Evolutionary conservation across 2,329 filamentous ascomycete genomes (phyloP), one percentile per base, ranked within the genome.

Genomic region (Botrytis elliptica): DNA sequence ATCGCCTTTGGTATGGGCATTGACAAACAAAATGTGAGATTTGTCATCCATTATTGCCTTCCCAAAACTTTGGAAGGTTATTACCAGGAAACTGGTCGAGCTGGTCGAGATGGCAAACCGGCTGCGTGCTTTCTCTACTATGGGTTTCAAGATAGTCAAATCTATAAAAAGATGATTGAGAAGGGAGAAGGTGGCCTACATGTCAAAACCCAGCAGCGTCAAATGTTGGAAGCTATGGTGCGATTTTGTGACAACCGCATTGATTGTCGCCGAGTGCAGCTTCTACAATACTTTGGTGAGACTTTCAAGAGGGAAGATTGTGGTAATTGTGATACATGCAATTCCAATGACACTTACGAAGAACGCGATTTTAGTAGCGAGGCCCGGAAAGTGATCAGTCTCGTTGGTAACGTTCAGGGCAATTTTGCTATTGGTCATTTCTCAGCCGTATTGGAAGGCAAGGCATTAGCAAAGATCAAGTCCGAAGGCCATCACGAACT

Each of bases 1-100:
- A 98, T 99, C 82, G 96, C 96, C 38, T 99, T 99, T 81, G 96
- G 96, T 10, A 99, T 99, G 96, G 96, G 96, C n/a, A 99, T 99
- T 77, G 96, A 99, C 85, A 99, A 99, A 82, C 89, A 95, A 0
- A 92, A 99, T 81, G 96, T 99, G 66, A 92, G 96, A 42, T 99
- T 97, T 81, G 96, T 99, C 49, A 93, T 99, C 59, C 97, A 99
- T 80, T 92, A 97, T 79, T 93, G 91, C 62, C 86, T 99, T 9
- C 96, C 96, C 1, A 98, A 99, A 83, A 98, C 94, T 79, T 85
- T 99, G 71, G 96, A 99, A 83, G 96, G 96, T 0, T 99, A 99
- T 82, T 99, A 99, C 80, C 96, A 99, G 81, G 96, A 99, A 82
- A 99, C 96, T 63, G 96, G 96, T 1, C 92, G 96, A 78, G 96